Percentiles rank a stretch among this genome's conserved stretches.
Conservation (phyloP, 371 early-diverging fungal species). For the Zopfochytrium polystomum region DNA sequence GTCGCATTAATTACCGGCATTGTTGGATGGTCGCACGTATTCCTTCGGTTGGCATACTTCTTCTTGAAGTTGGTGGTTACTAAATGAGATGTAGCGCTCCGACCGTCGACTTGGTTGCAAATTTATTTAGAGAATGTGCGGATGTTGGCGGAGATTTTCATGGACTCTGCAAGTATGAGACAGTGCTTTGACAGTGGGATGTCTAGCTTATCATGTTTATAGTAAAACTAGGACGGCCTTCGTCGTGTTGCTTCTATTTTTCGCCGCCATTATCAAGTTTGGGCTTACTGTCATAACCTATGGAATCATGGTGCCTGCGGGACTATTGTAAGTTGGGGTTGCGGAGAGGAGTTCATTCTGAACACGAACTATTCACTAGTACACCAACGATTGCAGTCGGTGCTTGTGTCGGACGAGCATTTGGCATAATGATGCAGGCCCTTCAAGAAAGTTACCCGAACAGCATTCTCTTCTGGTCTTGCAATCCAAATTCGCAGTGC, state of each 20-base stretch:
- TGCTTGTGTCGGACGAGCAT: slow-evolving; percentile 84
- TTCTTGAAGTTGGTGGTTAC: not conserved
- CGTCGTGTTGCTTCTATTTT: slow-evolving; percentile 29
- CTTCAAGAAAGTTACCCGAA: slow-evolving; percentile 32
- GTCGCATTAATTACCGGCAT: slow-evolving; percentile 73
- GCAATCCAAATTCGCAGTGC: slow-evolving; percentile 52
- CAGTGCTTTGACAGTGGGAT: no score
- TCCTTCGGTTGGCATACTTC: slow-evolving; percentile 69
- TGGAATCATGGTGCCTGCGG: slow-evolving; percentile 73
- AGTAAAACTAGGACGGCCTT: not conserved
- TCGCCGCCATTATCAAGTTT: slow-evolving; percentile 40
- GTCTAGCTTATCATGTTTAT: no score
- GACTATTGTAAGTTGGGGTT: slow-evolving; percentile 62
- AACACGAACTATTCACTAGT: slow-evolving; percentile 10
- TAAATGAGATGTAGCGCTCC: slow-evolving; percentile 42
- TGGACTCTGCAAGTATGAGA: slow-evolving; percentile 43
- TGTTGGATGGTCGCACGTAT: slow-evolving; percentile 76
- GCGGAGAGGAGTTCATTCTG: not conserved
- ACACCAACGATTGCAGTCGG: slow-evolving; percentile 92
- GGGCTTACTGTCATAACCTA: slow-evolving; percentile 44
- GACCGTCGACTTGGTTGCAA: slow-evolving; percentile 75
- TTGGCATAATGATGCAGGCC: slow-evolving; percentile 75
- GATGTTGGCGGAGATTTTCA: slow-evolving; percentile 44
- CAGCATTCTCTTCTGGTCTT: slow-evolving; percentile 40
- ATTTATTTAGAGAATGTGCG: slow-evolving; percentile 82